Conservation (phyloP, 352 stramenopile genomes). For the Pythium grandisporangium region DNA sequence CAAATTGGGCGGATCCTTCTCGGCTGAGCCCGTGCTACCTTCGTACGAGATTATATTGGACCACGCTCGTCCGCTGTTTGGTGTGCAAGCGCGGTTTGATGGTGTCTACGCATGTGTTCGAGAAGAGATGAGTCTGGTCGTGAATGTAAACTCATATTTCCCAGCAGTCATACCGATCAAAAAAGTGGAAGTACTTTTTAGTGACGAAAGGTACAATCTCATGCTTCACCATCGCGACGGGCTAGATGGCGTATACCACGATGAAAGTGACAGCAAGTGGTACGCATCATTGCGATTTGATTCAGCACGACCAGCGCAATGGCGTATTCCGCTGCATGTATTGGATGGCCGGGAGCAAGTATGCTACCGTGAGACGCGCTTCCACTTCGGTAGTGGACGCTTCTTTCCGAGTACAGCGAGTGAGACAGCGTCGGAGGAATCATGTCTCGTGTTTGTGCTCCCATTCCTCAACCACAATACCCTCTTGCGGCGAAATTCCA, state of each 20-base stretch:
- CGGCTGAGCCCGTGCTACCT: constrained; percentile 19
- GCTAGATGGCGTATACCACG: background rate
- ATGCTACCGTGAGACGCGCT: constrained; percentile 51
- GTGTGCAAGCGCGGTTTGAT: constrained; percentile 45
- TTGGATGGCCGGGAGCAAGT: constrained; percentile 43
- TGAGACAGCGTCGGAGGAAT: constrained; percentile 13
- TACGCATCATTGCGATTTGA: constrained; percentile 41
- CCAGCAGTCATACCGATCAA: constrained; percentile 37
- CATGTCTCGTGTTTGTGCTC: constrained; percentile 51
- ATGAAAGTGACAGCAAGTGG: constrained; percentile 24
- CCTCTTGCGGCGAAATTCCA: constrained; percentile 21
- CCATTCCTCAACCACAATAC: constrained; percentile 29
- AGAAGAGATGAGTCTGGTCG: constrained; percentile 40
- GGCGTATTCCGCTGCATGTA: constrained; percentile 41
- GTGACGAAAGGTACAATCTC: constrained; percentile 64
- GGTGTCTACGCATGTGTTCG: constrained; percentile 55
- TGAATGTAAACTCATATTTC: constrained; percentile 50
- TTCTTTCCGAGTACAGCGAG: constrained; percentile 5
- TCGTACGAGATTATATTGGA: constrained; percentile 43
- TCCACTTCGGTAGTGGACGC: constrained; percentile 27
- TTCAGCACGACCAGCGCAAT: constrained; percentile 19
- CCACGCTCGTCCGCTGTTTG: constrained; percentile 37
- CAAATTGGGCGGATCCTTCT: constrained; percentile 28
- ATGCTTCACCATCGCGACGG: constrained; percentile 32
- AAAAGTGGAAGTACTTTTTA: constrained; percentile 68